Evolutionary conservation across 495 filamentous ascomycete species (phyloP), one percentile per base, ranked within the genome.

Genomic region (Penicillium manginii): DNA sequence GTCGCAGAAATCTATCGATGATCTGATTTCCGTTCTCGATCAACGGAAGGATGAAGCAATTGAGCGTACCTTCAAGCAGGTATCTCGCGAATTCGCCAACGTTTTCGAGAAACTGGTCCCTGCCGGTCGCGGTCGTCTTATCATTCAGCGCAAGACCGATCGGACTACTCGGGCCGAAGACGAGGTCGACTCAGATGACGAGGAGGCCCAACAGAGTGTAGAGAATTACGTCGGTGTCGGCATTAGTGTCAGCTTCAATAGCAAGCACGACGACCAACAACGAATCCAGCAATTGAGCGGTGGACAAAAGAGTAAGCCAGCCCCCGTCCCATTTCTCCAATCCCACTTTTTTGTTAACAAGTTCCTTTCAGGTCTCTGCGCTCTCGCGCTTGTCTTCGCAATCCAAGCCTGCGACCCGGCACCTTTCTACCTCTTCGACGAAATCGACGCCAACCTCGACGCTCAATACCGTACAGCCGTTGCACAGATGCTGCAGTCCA

Each of bases 241-340:
- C n/a, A 98, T 99, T 73, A 92, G 89, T 63, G 94, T 99, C 22
- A 93, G 90, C 61, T 99, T 99, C 82, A 99, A 98, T 78, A 96
- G 91, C 70, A 96, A 97, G 74, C 87, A 91, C 58, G 96, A 99
- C 61, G 94, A 99, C 64, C 94, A 99, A 76, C 94, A 99, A 69
- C 90, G 91, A 49, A 97, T 99, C 62, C 91, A 94, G 76, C 94
- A 99, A 74, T 85, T 99, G 54, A 93, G 89, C 61, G 94, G 94
- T 78, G 94, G 94, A 40, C 94, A 99, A 62, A 99, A 99, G 83
- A 96, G 92, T 91, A 77, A 81, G 84, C 77, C 37, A 58, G 55
- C 19, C 22, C 23, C 31, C 51, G 6, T 11, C 18, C 14, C 19
- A 17, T 37, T 35, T 35, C n/a, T 14, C 33, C 37, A 23, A 40